These are phyloP conservation scores for Diaporthe sp. DNA, from an alignment of 2,329 filamentous ascomycete species.

Conservation along the genomic window DNA sequence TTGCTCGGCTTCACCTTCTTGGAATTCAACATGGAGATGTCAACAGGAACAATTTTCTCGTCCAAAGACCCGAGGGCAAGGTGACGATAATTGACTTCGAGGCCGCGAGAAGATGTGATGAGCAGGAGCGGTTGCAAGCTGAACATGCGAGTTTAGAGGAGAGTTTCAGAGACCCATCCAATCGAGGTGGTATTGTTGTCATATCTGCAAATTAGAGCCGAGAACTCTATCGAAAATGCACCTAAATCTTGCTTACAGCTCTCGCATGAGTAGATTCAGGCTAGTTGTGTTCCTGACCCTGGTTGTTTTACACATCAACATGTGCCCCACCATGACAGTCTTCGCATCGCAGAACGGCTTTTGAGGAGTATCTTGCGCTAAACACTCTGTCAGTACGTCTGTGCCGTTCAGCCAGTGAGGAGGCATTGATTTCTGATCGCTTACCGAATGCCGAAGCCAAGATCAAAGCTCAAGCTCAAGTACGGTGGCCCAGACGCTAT, in stretches of 20 bases:
- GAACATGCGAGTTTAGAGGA: neutral
- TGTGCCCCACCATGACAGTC: neutral
- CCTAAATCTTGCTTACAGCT: too few relatives aligned
- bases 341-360: neutral
- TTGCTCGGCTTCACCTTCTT: neutral
- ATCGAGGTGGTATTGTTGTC: neutral
- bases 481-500: too few relatives aligned
- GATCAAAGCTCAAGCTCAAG: neutral
- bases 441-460: neutral
- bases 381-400: neutral
- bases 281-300: too few relatives aligned
- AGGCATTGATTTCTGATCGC: neutral
- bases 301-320: neutral
- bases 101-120: neutral
- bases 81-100: slow-evolving; percentile 5
- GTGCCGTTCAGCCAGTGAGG: neutral
- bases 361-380: too few relatives aligned
- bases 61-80: neutral
- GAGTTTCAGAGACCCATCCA: neutral
- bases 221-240: neutral
- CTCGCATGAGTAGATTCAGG: too few relatives aligned
- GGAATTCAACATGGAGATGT: neutral
- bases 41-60: slow-evolving; percentile 3
- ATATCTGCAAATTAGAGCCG: neutral
- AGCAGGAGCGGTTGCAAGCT: slow-evolving; percentile 2